These are phyloP conservation scores for Stevia rebaudiana DNA, from an alignment of 140 eudicot genomes.

Conservation along the genomic window DNA sequence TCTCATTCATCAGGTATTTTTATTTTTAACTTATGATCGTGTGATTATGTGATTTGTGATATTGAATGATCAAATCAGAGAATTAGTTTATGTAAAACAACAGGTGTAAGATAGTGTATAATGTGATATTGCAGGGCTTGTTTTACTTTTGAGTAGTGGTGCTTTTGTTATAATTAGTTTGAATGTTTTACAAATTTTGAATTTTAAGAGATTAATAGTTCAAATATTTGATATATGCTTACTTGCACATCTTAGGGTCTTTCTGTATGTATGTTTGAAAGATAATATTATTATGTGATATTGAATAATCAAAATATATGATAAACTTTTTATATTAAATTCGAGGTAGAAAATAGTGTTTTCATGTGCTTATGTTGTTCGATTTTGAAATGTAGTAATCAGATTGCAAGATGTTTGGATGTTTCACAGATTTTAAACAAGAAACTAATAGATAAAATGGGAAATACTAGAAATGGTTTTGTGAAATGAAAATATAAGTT, in stretches of 20 bases:
- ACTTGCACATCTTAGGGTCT: neutral
- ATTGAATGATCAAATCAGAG: neutral
- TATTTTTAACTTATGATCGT: conserved; percentile 1
- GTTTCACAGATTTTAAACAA: neutral
- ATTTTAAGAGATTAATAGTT: neutral
- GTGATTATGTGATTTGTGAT: conserved; percentile 6
- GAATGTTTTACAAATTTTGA: neutral
- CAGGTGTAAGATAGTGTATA: neutral
- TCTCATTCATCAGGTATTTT: conserved; percentile 76
- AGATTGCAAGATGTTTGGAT: neutral
- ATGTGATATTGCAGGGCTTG: neutral
- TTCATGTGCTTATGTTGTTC: neutral
- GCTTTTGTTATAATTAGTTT: neutral
- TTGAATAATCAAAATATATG: neutral
- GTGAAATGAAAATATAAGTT: neutral
- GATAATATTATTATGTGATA: neutral
- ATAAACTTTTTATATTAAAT: too few relatives aligned
- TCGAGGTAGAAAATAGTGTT: neutral
- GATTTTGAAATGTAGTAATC: neutral
- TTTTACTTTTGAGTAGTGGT: neutral
- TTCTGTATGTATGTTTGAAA: neutral
- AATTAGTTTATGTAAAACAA: neutral
- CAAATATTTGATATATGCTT: neutral
- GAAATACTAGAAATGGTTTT: neutral
- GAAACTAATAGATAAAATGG: neutral